Percentiles rank a stretch among this genome's conserved stretches.
Evolutionary conservation across 2,329 filamentous ascomycete species (phyloP).

Genomic region (Fusarium secorum): DNA sequence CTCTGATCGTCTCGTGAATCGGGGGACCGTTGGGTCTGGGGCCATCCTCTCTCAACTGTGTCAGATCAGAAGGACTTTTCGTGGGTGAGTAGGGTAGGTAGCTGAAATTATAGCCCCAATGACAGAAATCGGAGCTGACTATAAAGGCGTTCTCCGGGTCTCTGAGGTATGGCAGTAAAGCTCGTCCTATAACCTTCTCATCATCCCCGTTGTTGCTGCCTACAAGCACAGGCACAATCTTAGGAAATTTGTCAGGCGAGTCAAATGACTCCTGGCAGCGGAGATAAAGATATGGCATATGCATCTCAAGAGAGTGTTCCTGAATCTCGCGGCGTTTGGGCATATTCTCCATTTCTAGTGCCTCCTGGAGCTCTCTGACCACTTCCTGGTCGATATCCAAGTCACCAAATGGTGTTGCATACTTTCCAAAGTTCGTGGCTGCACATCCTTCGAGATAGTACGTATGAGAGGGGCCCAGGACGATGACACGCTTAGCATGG

Average conservation of each 20-base stretch:
- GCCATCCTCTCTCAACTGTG: slow-evolving; percentile 46
- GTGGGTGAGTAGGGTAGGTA: slow-evolving; percentile 78
- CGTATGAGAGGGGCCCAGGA: slow-evolving; percentile 92
- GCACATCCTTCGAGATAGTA: slow-evolving; percentile 81
- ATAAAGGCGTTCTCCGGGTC: slow-evolving; percentile 83
- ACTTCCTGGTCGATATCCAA: slow-evolving; percentile 69
- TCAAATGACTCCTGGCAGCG: slow-evolving; percentile 64
- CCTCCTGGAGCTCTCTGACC: slow-evolving; percentile 57
- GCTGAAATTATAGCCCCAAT: slow-evolving; percentile 84
- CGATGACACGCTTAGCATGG: slow-evolving; percentile 84
- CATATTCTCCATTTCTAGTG: slow-evolving; percentile 60
- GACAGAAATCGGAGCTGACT: slow-evolving; percentile 94
- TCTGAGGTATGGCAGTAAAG: slow-evolving; percentile 80
- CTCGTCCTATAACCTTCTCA: slow-evolving; percentile 72
- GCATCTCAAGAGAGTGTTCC: slow-evolving; percentile 95
- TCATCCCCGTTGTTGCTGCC: slow-evolving; percentile 72
- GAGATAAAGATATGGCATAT: slow-evolving; percentile 91
- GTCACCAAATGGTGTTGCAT: slow-evolving; percentile 77
- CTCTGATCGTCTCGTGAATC: slow-evolving; percentile 86
- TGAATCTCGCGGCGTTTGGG: slow-evolving; percentile 50
- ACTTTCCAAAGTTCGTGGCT: slow-evolving; percentile 74
- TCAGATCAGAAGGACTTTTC: slow-evolving; percentile 51
- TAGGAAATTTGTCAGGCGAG: slow-evolving; percentile 67
- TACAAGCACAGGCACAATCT: slow-evolving; percentile 84
- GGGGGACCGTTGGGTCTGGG: slow-evolving; percentile 50